Evolutionary conservation across 1,284 basidiomycete genomes (phyloP).

Genomic region (Heterobasidion irregulare): DNA sequence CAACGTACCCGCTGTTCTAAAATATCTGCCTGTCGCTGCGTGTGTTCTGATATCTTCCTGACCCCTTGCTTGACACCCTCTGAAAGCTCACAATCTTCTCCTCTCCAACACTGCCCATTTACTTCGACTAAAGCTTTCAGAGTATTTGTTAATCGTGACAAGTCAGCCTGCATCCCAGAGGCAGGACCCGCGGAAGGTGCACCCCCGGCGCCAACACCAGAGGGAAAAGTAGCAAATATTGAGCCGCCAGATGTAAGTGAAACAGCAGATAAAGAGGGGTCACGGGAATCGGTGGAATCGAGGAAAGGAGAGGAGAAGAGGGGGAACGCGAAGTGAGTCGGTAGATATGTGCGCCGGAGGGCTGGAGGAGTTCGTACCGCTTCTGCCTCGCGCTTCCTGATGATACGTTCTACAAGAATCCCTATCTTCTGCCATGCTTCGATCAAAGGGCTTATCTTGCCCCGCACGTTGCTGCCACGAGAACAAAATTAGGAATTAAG

Average conservation of each 20-base stretch:
- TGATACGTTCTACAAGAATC: conserved; percentile 74
- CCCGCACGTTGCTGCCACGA: conserved; percentile 53
- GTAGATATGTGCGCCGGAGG: conserved; percentile 50
- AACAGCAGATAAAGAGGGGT: conserved; percentile 12
- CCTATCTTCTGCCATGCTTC: conserved; percentile 90
- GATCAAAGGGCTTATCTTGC: conserved; percentile 66
- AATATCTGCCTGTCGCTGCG: conserved; percentile 69
- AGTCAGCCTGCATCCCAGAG: conserved; percentile 60
- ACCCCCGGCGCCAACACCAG: background rate
- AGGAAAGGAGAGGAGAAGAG: conserved; percentile 20
- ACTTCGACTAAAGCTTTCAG: conserved; percentile 74
- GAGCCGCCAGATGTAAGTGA: conserved; percentile 3
- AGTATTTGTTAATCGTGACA: conserved; percentile 75
- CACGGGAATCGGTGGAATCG: conserved; percentile 16
- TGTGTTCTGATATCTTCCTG: conserved; percentile 57
- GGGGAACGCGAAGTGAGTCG: conserved; percentile 58
- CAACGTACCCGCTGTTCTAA: conserved; percentile 68
- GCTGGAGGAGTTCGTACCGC: conserved; percentile 71
- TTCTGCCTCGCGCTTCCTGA: conserved; percentile 81
- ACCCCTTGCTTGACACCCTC: conserved; percentile 74
- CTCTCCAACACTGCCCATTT: conserved; percentile 70
- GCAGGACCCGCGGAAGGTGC: conserved; percentile 3
- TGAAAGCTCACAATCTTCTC: conserved; percentile 75
- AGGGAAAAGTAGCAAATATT: conserved; percentile 3
- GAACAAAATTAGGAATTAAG: background rate